These are phyloP conservation scores for Paxillus ammoniavirescens DNA, from an alignment of 768 basidiomycete species.

Conservation along the genomic window DNA sequence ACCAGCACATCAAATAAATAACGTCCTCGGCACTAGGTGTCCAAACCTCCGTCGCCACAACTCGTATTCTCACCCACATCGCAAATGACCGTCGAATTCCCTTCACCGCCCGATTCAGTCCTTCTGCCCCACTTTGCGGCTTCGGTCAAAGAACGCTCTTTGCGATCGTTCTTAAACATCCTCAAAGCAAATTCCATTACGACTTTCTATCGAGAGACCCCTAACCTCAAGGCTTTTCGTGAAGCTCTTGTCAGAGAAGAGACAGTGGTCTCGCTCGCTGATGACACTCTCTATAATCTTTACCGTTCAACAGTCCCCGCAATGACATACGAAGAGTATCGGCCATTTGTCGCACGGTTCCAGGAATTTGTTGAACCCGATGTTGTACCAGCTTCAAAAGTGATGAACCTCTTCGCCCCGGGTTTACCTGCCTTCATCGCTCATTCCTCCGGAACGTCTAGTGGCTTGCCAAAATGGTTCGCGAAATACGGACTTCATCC, in stretches of 20 bases:
- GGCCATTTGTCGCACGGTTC: slow-evolving; percentile 9
- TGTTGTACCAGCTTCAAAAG: background rate
- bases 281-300: background rate
- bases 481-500: slow-evolving; percentile 1
- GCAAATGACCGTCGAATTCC: background rate
- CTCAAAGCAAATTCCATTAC: background rate
- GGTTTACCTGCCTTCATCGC: slow-evolving; percentile 19
- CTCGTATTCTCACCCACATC: too few relatives aligned
- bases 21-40: too few relatives aligned
- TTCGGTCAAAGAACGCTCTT: background rate
- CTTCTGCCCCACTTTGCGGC: background rate
- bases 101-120: background rate
- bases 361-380: slow-evolving; percentile 4
- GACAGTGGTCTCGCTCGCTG: background rate
- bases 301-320: slow-evolving; percentile 11
- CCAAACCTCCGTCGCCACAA: too few relatives aligned
- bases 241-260: background rate
- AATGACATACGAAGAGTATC: slow-evolving; percentile 16
- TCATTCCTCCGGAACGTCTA: slow-evolving; percentile 19
- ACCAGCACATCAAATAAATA: too few relatives aligned
- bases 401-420: slow-evolving; percentile 13
- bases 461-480: slow-evolving; percentile 12
- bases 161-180: background rate
- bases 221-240: background rate
- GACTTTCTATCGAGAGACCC: background rate